Evolutionary conservation across 108 stramenopile species (phyloP).

Genomic region (Stephanodiscus minutulus): DNA sequence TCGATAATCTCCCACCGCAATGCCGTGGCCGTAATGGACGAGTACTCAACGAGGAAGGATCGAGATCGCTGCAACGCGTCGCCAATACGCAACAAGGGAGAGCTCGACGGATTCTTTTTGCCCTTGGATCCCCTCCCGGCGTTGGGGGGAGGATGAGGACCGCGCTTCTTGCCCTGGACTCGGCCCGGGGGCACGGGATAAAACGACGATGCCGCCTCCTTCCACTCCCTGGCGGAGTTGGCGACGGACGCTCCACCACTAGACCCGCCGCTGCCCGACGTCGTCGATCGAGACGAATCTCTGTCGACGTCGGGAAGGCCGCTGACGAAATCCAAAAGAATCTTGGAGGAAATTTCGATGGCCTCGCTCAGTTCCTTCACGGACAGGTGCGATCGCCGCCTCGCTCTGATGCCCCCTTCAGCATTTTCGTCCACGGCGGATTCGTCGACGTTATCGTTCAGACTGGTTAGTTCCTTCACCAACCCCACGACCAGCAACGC

Average conservation of each 20-base stretch:
- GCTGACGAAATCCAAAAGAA: conserved; percentile 71
- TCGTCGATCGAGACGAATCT: not conserved
- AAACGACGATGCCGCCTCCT: conserved; percentile 22
- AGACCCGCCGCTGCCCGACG: not conserved
- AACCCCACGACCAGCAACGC: conserved; percentile 76
- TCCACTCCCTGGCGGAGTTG: not conserved
- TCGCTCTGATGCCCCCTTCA: not conserved
- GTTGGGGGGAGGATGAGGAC: conserved; percentile 3
- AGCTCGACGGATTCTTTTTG: conserved; percentile 42
- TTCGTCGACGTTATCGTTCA: conserved; percentile 17
- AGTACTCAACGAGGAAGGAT: conserved; percentile 77
- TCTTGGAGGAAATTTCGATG: conserved; percentile 78
- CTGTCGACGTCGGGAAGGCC: conserved; percentile 49
- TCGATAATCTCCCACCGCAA: conserved; percentile 80
- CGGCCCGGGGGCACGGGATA: conserved; percentile 38
- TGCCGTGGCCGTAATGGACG: conserved; percentile 69
- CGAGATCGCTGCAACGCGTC: conserved; percentile 82
- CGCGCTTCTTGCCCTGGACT: conserved; percentile 28
- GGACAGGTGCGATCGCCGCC: conserved; percentile 37
- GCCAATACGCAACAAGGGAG: conserved; percentile 64
- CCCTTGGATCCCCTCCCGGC: conserved; percentile 10
- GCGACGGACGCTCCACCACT: not conserved
- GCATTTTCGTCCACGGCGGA: conserved; percentile 19
- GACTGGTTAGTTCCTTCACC: conserved; percentile 58
- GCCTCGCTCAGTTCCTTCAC: conserved; percentile 73